phyloP scores from a whole-genome alignment of 2,329 filamentous ascomycete species.

The Aureobasidium zeae region DNA sequence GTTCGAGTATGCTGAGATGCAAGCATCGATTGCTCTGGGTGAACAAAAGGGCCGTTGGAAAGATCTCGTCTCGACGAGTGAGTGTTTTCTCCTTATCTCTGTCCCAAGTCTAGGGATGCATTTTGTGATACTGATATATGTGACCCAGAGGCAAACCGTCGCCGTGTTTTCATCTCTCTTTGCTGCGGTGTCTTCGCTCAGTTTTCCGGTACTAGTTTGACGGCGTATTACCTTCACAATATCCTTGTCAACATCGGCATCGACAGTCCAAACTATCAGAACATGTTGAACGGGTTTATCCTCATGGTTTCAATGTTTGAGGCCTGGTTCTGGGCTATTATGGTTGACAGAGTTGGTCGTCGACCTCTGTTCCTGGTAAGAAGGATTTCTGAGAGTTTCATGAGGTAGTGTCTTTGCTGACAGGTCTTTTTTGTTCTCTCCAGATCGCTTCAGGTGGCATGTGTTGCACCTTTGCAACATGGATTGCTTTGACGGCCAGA shows the following conservation, averaged over 20 bases:
- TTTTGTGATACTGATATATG: neutral
- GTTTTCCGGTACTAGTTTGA: neutral
- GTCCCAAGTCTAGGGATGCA: too few species aligned
- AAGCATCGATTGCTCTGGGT: slow-evolving; percentile 24
- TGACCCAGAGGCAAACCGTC: neutral
- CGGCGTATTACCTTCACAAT: slow-evolving; percentile 1
- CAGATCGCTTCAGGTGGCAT: neutral
- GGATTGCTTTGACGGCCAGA: slow-evolving; percentile 5
- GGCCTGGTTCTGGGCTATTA: neutral
- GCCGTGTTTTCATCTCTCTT: slow-evolving; percentile 2
- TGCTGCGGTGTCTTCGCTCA: slow-evolving; percentile 2
- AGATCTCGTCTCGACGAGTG: neutral
- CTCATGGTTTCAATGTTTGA: neutral
- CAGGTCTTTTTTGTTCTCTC: neutral
- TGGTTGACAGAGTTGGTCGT: slow-evolving; percentile 7
- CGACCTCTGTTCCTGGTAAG: slow-evolving; percentile 11
- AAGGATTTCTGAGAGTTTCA: neutral
- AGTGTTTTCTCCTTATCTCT: neutral
- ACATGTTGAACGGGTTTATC: slow-evolving; percentile 20
- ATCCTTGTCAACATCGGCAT: neutral
- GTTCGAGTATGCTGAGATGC: slow-evolving; percentile 59
- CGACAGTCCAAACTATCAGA: slow-evolving; percentile 21
- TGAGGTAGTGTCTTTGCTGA: neutral
- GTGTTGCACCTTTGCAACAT: slow-evolving; percentile 3
- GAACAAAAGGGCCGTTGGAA: neutral